A percentile compares a stretch with the other conserved stretches of the same genome.
Conservation (phyloP, 1,284 basidiomycete genomes). For the Microstroma glucosiphilum region DNA sequence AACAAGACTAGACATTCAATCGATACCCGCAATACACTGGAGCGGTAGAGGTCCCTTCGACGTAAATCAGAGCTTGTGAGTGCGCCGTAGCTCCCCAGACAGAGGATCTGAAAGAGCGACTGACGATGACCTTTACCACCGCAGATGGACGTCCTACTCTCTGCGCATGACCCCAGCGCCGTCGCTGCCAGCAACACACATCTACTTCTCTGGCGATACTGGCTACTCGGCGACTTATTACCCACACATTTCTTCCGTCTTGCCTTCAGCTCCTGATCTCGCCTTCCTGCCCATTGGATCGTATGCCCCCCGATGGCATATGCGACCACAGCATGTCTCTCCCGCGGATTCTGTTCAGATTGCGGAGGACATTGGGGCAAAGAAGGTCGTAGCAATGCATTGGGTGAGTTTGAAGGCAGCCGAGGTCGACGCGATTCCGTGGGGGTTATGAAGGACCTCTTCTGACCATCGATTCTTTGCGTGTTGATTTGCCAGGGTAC, state of each 20-base stretch:
- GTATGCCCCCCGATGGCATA: conserved; percentile 50
- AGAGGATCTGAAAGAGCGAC: too few relatives aligned
- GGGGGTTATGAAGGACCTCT: conserved; percentile 55
- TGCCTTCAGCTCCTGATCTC: conserved; percentile 52
- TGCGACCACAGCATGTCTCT: conserved; percentile 39
- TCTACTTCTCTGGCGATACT: conserved; percentile 53
- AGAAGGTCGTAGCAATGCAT: conserved; percentile 20
- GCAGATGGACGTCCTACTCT: conserved; percentile 5
- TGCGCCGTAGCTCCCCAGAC: too few relatives aligned
- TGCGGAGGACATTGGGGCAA: conserved; percentile 34
- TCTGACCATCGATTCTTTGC: conserved; percentile 53
- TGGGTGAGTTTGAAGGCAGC: background rate
- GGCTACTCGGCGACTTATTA: conserved; percentile 54
- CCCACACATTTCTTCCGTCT: conserved; percentile 47
- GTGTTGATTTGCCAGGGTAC: background rate
- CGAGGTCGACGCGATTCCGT: background rate
- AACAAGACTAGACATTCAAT: conserved; percentile 9
- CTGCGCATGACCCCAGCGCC: background rate
- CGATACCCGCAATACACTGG: conserved; percentile 53
- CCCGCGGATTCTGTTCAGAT: conserved; percentile 31
- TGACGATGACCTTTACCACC: background rate
- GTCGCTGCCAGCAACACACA: background rate
- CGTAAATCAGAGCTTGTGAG: conserved; percentile 54
- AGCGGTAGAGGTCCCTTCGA: conserved; percentile 53
- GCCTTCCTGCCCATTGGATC: conserved; percentile 55